Base-by-base conservation (phyloP, 2,329 filamentous ascomycete species). In the Talaromyces sp. region DNA sequence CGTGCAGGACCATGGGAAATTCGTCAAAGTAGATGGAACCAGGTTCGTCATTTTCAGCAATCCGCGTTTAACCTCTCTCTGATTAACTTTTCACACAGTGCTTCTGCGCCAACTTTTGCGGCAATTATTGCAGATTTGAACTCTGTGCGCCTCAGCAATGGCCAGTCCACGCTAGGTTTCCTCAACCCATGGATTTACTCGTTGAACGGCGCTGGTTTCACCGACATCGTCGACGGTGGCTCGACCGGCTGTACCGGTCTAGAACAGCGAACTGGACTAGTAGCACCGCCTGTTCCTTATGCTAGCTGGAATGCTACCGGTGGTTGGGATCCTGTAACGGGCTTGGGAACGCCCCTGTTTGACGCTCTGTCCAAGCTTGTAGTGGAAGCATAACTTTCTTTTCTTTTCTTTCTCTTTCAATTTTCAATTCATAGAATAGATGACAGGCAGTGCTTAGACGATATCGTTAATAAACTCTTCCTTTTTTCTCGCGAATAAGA, bases 61-160 rank as follows among this genome's bases (percentile, higher is more conserved):
- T 24, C 24, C 7, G 4, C 43, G 2, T 19, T 46, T 12, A 2
- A 9, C 12, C 41, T n/a, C 19, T 27, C 32, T 31, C 63, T 43
- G 65, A 64, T 63, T 68, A 66, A 59, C n/a, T 54, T 26, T 51
- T 57, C 21, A 9, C 54, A 35, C 54, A 77, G 75, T 68, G 86
- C 87, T 0, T 81, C 87, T 2, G 76, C 84, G 0, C 88, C 88
- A 0, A 76, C 85, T 0, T 81, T 88, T 55, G 86, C 87, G 0
- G 81, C 81, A 14, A 80, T 91, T 63, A 75, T 91, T 54, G 80
- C 83, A 0, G 79, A 89, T 41, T 71, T 91, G 56, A 90, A 90
- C 68, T 84, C 86, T 61, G 81, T 83, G 24, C 78, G 86, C 32
- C 72, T 88, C 54, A 75, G 80, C 17, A 74, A 76, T n/a, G 83